Conservation (phyloP, 2,329 filamentous ascomycete genomes). For the Verticillium nubilum region DNA sequence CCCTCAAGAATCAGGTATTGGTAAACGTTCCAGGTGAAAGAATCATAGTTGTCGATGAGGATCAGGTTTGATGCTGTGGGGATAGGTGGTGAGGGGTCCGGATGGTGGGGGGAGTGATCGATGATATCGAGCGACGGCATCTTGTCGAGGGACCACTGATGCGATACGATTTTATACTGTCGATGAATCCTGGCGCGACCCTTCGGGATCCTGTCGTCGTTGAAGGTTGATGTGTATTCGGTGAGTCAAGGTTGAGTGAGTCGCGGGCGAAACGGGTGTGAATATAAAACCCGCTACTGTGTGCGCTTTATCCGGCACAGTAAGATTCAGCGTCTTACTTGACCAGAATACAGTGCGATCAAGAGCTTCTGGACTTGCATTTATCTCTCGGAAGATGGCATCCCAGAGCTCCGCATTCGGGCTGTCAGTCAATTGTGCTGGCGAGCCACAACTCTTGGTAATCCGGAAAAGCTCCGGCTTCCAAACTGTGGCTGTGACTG, state of each 20-base stretch:
- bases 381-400: neutral
- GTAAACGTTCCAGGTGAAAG: constrained; percentile 99
- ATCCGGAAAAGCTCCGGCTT: neutral
- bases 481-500: neutral
- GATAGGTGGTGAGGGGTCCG: constrained; percentile 66
- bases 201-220: neutral
- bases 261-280: neutral
- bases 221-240: neutral
- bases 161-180: neutral
- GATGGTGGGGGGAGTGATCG: constrained; percentile 86
- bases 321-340: neutral
- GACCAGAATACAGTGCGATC: neutral
- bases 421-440: neutral
- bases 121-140: constrained; percentile 34
- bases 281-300: neutral
- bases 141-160: neutral
- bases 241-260: neutral
- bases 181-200: neutral
- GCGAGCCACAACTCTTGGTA: neutral
- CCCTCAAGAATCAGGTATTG: constrained; percentile 97
- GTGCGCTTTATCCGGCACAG: neutral
- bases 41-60: constrained; percentile 98
- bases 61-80: constrained; percentile 83
- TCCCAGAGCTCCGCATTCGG: constrained; percentile 1
- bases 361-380: neutral